These are phyloP conservation scores for Nicotiana otophora DNA, from an alignment of 257 asterid species.

Conservation along the genomic window DNA sequence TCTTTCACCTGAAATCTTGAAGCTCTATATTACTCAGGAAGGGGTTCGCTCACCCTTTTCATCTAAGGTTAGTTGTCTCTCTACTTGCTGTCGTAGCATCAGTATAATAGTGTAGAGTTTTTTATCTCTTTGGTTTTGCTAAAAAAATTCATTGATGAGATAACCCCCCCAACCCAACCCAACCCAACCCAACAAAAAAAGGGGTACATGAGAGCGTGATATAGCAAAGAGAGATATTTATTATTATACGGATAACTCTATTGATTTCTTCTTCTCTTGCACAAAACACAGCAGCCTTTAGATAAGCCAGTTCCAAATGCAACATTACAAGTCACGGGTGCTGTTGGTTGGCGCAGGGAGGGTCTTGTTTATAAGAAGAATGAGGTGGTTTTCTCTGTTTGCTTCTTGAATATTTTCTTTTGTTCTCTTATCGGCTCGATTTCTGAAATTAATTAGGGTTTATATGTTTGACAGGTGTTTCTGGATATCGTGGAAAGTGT, in stretches of 20 bases:
- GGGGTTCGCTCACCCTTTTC: too few species aligned
- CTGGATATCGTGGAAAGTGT: slow-evolving; percentile 99
- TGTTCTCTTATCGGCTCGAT: background rate
- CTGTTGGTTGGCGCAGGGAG: slow-evolving; percentile 99
- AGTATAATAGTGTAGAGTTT: background rate
- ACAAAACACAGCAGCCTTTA: slow-evolving; percentile 46
- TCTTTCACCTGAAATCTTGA: too few species aligned
- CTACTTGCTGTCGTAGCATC: background rate
- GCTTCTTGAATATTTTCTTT: background rate
- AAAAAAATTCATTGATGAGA: background rate
- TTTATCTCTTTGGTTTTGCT: background rate
- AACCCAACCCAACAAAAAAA: too few species aligned
- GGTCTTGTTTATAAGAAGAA: slow-evolving; percentile 94
- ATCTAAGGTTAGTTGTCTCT: slow-evolving; percentile 66
- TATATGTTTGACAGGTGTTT: slow-evolving; percentile 56
- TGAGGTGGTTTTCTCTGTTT: slow-evolving; percentile 52
- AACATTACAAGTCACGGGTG: slow-evolving; percentile 97
- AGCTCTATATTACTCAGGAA: too few species aligned
- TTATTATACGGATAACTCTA: slow-evolving; percentile 1
- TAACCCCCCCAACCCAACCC: too few species aligned
- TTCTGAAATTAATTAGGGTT: slow-evolving; percentile 5
- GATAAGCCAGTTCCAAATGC: slow-evolving; percentile 98
- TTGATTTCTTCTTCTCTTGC: slow-evolving; percentile 18
- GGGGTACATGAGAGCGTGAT: background rate
- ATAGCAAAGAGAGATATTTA: background rate